Evolutionary conservation across 208 protist genomes (phyloP).

Genomic region (Kentomonas sorsogonicus): DNA sequence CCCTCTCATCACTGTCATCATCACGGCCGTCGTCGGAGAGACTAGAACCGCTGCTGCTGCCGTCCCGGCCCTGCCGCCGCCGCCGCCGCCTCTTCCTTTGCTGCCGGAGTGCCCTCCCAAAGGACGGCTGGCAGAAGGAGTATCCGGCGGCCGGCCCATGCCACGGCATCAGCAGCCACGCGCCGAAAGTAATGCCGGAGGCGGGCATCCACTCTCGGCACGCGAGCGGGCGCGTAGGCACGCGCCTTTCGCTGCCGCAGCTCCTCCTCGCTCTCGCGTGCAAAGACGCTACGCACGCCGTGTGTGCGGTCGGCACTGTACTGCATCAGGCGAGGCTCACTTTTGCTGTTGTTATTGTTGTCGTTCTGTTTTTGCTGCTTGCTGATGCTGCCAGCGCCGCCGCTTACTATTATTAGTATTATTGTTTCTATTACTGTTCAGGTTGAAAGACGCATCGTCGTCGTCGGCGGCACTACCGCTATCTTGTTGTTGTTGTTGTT

Average conservation of each 20-base stretch:
- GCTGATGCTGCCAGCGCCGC: neutral
- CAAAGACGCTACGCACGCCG: constrained; percentile 76
- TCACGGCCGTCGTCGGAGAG: neutral
- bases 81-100: neutral
- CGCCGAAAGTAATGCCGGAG: constrained; percentile 51
- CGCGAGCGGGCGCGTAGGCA: constrained; percentile 43
- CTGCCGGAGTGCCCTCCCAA: no score
- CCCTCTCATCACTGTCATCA: neutral
- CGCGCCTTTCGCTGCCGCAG: constrained; percentile 47
- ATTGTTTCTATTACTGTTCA: no score
- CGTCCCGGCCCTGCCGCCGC: neutral
- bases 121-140: neutral
- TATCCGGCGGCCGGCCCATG: neutral
- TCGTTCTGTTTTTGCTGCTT: neutral
- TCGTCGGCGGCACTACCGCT: neutral
- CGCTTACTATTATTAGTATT: no score
- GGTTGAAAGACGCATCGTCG: neutral
- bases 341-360: neutral
- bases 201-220: constrained; percentile 44
- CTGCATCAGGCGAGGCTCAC: constrained; percentile 16
- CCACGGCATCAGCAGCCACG: constrained; percentile 45
- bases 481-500: neutral
- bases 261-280: constrained; percentile 53
- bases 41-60: neutral
- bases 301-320: constrained; percentile 55